phyloP scores from a whole-genome alignment of 2,329 filamentous ascomycete species.

The Aspergillus sp. region DNA sequence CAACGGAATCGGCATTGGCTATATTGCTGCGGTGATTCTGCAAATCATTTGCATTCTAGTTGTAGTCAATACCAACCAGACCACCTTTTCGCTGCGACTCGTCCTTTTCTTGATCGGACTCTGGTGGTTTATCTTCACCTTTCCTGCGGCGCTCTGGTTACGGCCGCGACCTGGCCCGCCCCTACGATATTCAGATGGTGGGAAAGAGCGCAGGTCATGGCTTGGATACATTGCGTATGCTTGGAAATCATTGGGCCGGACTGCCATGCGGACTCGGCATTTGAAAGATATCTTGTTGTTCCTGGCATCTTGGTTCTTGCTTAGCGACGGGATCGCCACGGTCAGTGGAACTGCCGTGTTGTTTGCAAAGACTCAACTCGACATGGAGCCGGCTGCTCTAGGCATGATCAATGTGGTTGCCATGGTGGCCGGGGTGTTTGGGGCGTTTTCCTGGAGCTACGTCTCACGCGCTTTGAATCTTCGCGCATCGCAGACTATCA shows the following conservation, averaged over 20 bases:
- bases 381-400: conserved; percentile 83
- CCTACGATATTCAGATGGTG: conserved; percentile 47
- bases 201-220: conserved; percentile 52
- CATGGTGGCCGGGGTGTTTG: conserved; percentile 77
- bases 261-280: conserved; percentile 68
- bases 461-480: conserved; percentile 69
- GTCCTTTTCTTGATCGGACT: conserved; percentile 81
- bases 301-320: conserved; percentile 85
- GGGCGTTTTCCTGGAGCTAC: conserved; percentile 85
- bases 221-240: conserved; percentile 74
- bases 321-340: conserved; percentile 91
- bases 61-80: conserved; percentile 68
- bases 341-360: conserved; percentile 92
- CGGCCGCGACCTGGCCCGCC: conserved; percentile 86
- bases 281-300: conserved; percentile 82
- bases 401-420: conserved; percentile 93
- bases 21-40: conserved; percentile 78
- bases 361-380: conserved; percentile 89
- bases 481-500: conserved; percentile 79
- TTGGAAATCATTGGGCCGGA: conserved; percentile 83
- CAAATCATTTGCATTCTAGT: conserved; percentile 79
- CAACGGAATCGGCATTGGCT: conserved; percentile 90
- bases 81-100: conserved; percentile 79
- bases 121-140: conserved; percentile 92
- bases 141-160: conserved; percentile 84